These are phyloP conservation scores for Fragaria ananassa DNA, from an alignment of 306 rosid species.

Conservation along the genomic window DNA sequence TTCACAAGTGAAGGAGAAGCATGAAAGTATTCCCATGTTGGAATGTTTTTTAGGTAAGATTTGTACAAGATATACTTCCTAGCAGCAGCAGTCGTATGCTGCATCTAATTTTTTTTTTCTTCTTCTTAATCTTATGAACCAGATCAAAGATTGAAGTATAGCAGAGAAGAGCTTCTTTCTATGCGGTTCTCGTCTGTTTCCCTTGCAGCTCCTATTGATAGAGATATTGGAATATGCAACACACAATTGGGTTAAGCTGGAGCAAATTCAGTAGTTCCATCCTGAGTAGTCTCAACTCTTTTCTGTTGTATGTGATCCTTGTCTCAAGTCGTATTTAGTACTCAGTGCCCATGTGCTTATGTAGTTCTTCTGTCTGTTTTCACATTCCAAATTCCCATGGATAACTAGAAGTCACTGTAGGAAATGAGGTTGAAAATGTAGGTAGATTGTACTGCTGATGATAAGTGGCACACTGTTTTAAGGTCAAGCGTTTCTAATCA, in stretches of 20 bases:
- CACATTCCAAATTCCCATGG: neutral
- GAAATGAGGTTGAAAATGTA: neutral
- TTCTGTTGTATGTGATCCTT: no score
- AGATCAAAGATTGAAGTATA: constrained; percentile 90
- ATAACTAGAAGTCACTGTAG: neutral
- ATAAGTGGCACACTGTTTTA: neutral
- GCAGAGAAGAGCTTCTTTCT: constrained; percentile 69
- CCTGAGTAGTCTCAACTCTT: neutral
- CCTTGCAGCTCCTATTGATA: constrained; percentile 12
- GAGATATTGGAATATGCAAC: neutral
- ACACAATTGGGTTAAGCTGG: constrained; percentile 1
- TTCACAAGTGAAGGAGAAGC: constrained; percentile 32
- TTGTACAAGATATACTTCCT: neutral
- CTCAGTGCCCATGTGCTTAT: neutral
- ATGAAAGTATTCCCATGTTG: constrained; percentile 25
- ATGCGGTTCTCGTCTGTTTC: constrained; percentile 39
- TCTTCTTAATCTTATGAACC: constrained; percentile 26
- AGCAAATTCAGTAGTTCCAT: neutral
- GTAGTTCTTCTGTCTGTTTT: neutral
- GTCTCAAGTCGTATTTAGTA: neutral
- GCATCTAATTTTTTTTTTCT: constrained; percentile 18
- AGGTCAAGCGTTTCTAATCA: no score
- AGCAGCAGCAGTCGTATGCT: constrained; percentile 1
- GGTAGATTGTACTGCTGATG: neutral
- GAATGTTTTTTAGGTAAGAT: constrained; percentile 58